phyloP scores from a whole-genome alignment of 2,329 filamentous ascomycete species.

The Penicillium sp. region DNA sequence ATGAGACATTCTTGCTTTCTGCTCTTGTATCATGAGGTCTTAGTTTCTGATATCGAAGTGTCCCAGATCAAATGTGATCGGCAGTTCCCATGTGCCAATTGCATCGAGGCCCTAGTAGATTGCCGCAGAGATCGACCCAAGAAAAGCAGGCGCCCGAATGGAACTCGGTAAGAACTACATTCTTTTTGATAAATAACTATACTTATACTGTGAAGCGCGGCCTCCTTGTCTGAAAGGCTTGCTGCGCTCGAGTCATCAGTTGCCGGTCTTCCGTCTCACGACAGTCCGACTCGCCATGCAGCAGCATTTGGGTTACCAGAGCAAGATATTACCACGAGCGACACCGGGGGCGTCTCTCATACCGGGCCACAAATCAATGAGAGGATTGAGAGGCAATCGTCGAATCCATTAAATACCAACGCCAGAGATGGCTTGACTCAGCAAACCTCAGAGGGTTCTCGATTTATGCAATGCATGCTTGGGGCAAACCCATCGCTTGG shows the following conservation, averaged over 20 bases:
- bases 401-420: neutral
- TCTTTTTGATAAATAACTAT: neutral
- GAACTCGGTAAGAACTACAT: neutral
- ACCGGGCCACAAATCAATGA: neutral
- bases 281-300: neutral
- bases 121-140: conserved; percentile 4
- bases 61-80: neutral
- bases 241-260: neutral
- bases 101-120: conserved; percentile 6
- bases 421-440: neutral
- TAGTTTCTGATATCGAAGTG: neutral
- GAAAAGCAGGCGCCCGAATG: conserved; percentile 3
- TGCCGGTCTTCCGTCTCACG: neutral
- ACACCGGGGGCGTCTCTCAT: neutral
- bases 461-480: neutral
- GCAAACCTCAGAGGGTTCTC: neutral
- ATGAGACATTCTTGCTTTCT: neutral
- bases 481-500: neutral
- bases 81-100: neutral
- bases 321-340: neutral
- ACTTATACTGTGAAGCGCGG: neutral
- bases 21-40: neutral
- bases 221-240: neutral
- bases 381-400: neutral
- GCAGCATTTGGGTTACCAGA: neutral